Base-by-base conservation (phyloP, 108 stramenopile genomes). In the Fragilaria crotonensis region DNA sequence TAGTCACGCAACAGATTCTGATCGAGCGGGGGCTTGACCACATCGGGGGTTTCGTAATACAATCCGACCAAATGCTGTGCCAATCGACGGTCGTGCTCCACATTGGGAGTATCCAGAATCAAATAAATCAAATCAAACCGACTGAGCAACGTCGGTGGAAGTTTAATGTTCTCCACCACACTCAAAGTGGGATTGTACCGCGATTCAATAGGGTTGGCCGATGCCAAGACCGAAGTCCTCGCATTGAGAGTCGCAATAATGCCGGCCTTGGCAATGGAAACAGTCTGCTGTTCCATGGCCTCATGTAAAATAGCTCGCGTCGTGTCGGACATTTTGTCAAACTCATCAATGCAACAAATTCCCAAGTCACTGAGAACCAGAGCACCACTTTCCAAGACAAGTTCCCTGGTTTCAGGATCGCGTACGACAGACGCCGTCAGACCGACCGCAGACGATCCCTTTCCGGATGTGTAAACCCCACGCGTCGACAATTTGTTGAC, bases 201-300 rank as follows among this genome's bases (percentile, higher is more conserved):
- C 20, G 90, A 93, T 62, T 98, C 96, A 33, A 90, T 80, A 5
- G 99, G 99, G 72, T 99, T 99, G 36, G 99, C 99, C 7, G 92
- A 91, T 21, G 99, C 99, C 36, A 99, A 81, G 54, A 99, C 93
- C 4, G 97, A 94, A 22, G 97, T 96, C 21, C 99, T 80, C 4
- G 99, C 96, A 75, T 97, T 95, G 22, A 99, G 80, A 11, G 96
- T 96, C 30, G 95, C 93, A 63, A 99, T 93, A 68, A 99, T 98
- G 1, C 99, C 99, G 25, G 99, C 97, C 70, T 98, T 98, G 25
- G 99, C 97, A 30, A 99, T 90, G 22, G 85, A 89, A 1, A 99
- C 95, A 14, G 97, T 99, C 72, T 99, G 99, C 67, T 99, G 99
- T 77, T 99, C 99, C 97, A 99, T 98, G 21, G 96, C 97, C 77